Evolutionary conservation across 257 asterid genomes (phyloP).

Genomic region (Fraxinus anomala): DNA sequence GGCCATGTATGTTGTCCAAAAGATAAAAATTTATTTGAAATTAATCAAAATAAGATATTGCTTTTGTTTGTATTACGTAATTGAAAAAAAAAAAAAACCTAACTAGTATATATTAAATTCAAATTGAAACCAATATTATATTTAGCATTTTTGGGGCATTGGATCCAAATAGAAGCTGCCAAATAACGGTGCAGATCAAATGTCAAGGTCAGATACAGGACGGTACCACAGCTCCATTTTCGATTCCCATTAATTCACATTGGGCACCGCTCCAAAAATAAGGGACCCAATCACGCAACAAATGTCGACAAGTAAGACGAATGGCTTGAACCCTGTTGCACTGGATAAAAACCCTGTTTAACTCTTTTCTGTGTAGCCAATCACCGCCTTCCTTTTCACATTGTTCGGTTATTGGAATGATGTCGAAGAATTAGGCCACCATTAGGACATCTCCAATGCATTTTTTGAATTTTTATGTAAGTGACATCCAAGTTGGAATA

Average conservation of each 20-base stretch:
- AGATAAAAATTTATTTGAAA: neutral
- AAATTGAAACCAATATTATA: neutral
- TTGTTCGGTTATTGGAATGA: slow-evolving; percentile 27
- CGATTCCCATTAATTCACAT: slow-evolving; percentile 20
- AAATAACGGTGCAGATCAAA: slow-evolving; percentile 38
- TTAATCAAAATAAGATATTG: neutral
- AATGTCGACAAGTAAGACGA: slow-evolving; percentile 22
- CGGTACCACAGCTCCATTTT: slow-evolving; percentile 31
- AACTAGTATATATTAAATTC: neutral
- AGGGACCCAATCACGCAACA: slow-evolving; percentile 50
- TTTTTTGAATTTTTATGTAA: no score
- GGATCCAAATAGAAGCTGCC: slow-evolving; percentile 40
- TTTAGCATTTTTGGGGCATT: neutral
- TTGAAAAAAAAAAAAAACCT: neutral
- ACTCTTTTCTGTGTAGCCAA: neutral
- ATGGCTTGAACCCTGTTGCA: slow-evolving; percentile 24
- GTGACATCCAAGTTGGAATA: no score
- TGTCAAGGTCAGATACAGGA: slow-evolving; percentile 31
- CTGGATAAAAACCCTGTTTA: neutral
- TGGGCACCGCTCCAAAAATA: slow-evolving; percentile 33
- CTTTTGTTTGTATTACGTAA: neutral
- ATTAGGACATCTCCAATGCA: no score
- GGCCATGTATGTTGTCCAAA: neutral
- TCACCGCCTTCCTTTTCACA: slow-evolving; percentile 18
- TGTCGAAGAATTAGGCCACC: slow-evolving; percentile 13